Conservation (phyloP, 2,329 filamentous ascomycete species). For the Aspergillus niger region DNA sequence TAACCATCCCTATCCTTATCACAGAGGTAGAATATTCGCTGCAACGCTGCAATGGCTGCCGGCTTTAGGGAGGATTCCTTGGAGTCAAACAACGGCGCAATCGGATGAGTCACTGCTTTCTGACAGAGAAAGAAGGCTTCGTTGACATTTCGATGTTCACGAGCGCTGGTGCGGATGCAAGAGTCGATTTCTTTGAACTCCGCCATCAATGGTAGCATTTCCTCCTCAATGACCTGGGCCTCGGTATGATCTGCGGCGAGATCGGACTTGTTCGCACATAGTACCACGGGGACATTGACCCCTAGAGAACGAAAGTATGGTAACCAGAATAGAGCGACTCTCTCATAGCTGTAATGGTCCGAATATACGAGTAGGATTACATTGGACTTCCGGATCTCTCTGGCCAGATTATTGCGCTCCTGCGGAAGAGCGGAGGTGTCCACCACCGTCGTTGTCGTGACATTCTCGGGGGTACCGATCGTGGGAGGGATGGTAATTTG, state of each 20-base stretch:
- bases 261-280: constrained; percentile 98
- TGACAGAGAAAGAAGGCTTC: constrained; percentile 98
- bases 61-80: constrained; percentile 90
- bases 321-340: constrained; percentile 97
- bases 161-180: constrained; percentile 90
- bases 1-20: constrained; percentile 96
- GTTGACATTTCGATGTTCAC: constrained; percentile 90
- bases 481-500: constrained; percentile 93
- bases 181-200: constrained; percentile 99
- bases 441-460: constrained; percentile 88
- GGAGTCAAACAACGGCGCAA: constrained; percentile 93
- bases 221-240: constrained; percentile 86
- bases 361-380: constrained; percentile 96
- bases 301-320: constrained; percentile 95
- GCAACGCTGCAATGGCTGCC: constrained; percentile 80
- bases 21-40: constrained; percentile 90
- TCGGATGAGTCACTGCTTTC: constrained; percentile 95
- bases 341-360: constrained; percentile 98
- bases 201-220: constrained; percentile 97
- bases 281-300: constrained; percentile 96
- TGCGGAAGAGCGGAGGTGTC: constrained; percentile 95
- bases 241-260: constrained; percentile 72
- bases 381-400: constrained; percentile 95
- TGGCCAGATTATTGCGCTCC: constrained; percentile 83
- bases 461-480: constrained; percentile 91